Conservation (phyloP, 1,284 basidiomycete genomes). For the Malassezia japonica region DNA sequence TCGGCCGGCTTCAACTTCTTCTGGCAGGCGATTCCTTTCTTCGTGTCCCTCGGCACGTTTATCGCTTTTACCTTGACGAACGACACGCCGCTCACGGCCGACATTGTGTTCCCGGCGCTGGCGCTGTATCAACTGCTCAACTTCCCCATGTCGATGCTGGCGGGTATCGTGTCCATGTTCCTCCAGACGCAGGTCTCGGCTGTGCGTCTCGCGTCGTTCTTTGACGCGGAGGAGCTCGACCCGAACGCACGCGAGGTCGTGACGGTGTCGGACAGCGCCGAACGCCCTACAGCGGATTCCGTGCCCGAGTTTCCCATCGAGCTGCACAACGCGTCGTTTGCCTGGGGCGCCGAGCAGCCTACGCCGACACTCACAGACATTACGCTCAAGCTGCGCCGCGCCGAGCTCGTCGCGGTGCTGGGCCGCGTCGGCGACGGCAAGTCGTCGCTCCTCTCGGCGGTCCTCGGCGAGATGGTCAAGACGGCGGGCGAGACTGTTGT, state of each 20-base stretch:
- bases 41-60: constrained; percentile 68
- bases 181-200: constrained; percentile 73
- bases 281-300: neutral
- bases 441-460: constrained; percentile 52
- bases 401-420: constrained; percentile 75
- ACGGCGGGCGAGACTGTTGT: constrained; percentile 64
- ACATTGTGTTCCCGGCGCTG: constrained; percentile 88
- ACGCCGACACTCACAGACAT: constrained; percentile 69
- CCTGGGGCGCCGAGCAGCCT: constrained; percentile 57
- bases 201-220: constrained; percentile 66
- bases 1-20: constrained; percentile 44
- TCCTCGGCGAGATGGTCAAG: constrained; percentile 75
- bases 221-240: constrained; percentile 70
- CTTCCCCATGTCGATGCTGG: constrained; percentile 70
- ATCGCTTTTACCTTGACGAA: constrained; percentile 66
- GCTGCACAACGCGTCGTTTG: constrained; percentile 49
- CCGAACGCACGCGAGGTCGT: constrained; percentile 3
- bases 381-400: constrained; percentile 65
- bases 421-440: constrained; percentile 90
- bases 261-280: neutral
- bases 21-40: constrained; percentile 49
- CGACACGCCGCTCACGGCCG: constrained; percentile 67
- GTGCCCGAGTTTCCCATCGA: constrained; percentile 49
- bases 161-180: constrained; percentile 55
- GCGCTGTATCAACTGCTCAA: constrained; percentile 81